Evolutionary conservation across 306 rosid genomes (phyloP).

Genomic region (Fragaria vesca): DNA sequence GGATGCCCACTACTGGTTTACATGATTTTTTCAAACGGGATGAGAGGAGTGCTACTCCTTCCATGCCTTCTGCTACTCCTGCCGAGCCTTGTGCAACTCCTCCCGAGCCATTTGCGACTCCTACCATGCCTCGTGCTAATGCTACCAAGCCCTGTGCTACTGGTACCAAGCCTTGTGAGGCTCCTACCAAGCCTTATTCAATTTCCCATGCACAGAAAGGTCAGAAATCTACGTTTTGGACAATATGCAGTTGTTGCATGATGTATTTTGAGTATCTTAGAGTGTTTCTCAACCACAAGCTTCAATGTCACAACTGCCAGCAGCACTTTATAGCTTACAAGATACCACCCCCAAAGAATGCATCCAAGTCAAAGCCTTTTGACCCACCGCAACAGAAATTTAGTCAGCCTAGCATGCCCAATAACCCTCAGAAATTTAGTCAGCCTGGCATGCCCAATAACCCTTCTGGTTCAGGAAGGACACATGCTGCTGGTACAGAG

Average conservation of each 20-base stretch:
- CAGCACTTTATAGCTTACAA: constrained; percentile 54
- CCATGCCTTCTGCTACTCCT: constrained; percentile 2
- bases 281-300: constrained; percentile 31
- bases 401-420: constrained; percentile 33
- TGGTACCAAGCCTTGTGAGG: background rate
- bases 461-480: constrained; percentile 32
- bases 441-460: constrained; percentile 33
- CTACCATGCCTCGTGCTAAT: background rate
- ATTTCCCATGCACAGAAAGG: constrained; percentile 19
- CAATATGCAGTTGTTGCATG: constrained; percentile 52
- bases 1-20: constrained; percentile 32
- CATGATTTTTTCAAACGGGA: constrained; percentile 19
- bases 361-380: constrained; percentile 32
- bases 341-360: constrained; percentile 35
- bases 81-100: constrained; percentile 29
- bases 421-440: constrained; percentile 9
- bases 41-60: background rate
- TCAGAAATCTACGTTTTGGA: constrained; percentile 69
- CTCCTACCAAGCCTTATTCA: constrained; percentile 29
- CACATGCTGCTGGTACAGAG: background rate
- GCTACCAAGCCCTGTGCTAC: background rate
- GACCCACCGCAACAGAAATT: constrained; percentile 33
- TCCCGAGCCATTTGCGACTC: constrained; percentile 9
- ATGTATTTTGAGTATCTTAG: constrained; percentile 55
- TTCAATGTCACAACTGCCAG: constrained; percentile 49